Evolutionary conservation across 768 basidiomycete genomes (phyloP).

Genomic region (Mycena metata): DNA sequence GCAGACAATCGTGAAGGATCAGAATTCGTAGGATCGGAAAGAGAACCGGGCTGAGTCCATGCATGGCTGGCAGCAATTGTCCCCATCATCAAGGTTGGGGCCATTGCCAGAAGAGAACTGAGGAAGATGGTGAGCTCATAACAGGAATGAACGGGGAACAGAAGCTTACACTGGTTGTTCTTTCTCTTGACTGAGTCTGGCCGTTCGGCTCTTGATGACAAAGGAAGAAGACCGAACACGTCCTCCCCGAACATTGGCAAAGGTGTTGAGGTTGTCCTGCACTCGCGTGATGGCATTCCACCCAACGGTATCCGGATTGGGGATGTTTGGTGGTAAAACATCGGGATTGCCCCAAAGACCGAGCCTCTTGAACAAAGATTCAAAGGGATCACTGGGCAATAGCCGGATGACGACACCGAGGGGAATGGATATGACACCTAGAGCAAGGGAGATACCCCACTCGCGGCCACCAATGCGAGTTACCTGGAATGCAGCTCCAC

Average conservation of each 20-base stretch:
- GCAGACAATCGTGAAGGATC: slow-evolving; percentile 88
- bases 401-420: slow-evolving; percentile 86
- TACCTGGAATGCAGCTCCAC: slow-evolving; percentile 93
- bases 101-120: slow-evolving; percentile 77
- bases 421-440: slow-evolving; percentile 90
- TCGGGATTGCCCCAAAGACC: slow-evolving; percentile 76
- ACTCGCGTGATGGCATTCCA: slow-evolving; percentile 89
- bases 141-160: slow-evolving; percentile 8
- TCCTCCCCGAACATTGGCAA: slow-evolving; percentile 89
- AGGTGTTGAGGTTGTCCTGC: slow-evolving; percentile 88
- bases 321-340: slow-evolving; percentile 72
- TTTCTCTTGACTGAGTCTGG: slow-evolving; percentile 65
- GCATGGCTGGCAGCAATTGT: slow-evolving; percentile 78
- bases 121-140: slow-evolving; percentile 1
- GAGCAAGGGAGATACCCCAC: slow-evolving; percentile 93
- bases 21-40: slow-evolving; percentile 80
- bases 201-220: slow-evolving; percentile 82
- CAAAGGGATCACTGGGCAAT: slow-evolving; percentile 85
- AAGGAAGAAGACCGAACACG: slow-evolving; percentile 88
- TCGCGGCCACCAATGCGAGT: slow-evolving; percentile 82
- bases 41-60: slow-evolving; percentile 66
- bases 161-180: slow-evolving; percentile 59
- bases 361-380: slow-evolving; percentile 66
- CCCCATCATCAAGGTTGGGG: slow-evolving; percentile 80
- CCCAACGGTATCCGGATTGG: slow-evolving; percentile 63